phyloP scores from a whole-genome alignment of 176 grass and related monocot species.

The Bolboschoenus planiculmis region DNA sequence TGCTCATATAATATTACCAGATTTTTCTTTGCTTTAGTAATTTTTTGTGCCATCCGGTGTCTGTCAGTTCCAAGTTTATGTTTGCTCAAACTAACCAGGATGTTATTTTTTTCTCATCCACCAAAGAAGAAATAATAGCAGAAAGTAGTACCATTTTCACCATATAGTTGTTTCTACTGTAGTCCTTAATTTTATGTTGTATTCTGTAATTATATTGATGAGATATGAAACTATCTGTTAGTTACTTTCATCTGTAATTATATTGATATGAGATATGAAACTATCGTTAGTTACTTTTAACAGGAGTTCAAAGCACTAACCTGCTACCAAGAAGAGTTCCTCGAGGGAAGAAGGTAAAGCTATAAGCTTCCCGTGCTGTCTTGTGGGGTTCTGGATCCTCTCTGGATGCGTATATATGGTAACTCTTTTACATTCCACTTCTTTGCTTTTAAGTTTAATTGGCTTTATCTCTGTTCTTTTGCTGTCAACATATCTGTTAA shows the following conservation, averaged over 20 bases:
- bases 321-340: conserved; percentile 51
- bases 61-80: too few species aligned
- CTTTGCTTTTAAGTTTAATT: conserved; percentile 4
- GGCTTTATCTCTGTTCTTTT: conserved; percentile 3
- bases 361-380: conserved; percentile 55
- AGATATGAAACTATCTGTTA: too few species aligned
- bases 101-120: neutral
- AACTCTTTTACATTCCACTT: conserved; percentile 44
- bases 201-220: neutral
- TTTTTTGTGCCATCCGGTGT: too few species aligned
- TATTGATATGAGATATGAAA: conserved; percentile 1
- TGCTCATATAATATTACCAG: too few species aligned
- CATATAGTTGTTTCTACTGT: neutral
- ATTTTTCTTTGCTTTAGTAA: too few species aligned
- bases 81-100: too few species aligned
- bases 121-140: too few species aligned
- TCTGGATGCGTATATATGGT: conserved; percentile 36
- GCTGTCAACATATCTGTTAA: conserved; percentile 8
- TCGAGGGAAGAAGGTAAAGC: conserved; percentile 57
- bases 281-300: neutral
- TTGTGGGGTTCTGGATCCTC: conserved; percentile 7
- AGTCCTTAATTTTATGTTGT: conserved; percentile 1
- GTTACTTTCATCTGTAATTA: neutral
- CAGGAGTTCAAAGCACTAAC: conserved; percentile 38
- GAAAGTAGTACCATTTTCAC: neutral